phyloP scores from a whole-genome alignment of 805 yeast species.

The Trichomonascus vanleenenianus region DNA sequence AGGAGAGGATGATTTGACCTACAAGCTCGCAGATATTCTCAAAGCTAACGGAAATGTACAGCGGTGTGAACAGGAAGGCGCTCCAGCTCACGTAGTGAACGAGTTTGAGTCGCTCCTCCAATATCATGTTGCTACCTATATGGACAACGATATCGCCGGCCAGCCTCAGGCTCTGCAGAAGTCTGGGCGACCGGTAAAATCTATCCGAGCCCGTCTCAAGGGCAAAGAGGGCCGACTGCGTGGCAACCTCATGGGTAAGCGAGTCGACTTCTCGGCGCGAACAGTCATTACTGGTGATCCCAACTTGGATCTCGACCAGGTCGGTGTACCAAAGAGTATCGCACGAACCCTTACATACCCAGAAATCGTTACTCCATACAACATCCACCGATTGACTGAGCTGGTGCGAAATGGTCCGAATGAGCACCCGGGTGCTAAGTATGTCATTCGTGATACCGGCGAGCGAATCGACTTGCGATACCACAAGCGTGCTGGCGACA shows the following conservation, averaged over 20 bases:
- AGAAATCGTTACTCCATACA: constrained; percentile 95
- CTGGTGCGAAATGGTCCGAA: constrained; percentile 96
- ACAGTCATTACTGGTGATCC: constrained; percentile 99
- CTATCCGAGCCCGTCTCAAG: constrained; percentile 98
- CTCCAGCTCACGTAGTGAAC: constrained; percentile 95
- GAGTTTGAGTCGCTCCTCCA: constrained; percentile 94
- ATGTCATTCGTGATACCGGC: constrained; percentile 96
- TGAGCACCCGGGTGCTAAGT: constrained; percentile 99
- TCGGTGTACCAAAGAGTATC: constrained; percentile 96
- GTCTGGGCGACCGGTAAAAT: constrained; percentile 97
- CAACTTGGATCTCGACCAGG: constrained; percentile 93
- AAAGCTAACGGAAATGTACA: constrained; percentile 98
- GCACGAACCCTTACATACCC: constrained; percentile 95
- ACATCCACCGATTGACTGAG: constrained; percentile 87
- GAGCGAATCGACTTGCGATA: constrained; percentile 96
- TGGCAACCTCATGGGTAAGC: constrained; percentile 98
- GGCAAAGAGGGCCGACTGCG: constrained; percentile 99
- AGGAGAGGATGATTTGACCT: constrained; percentile 98
- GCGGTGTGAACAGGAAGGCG: constrained; percentile 95
- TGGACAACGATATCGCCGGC: constrained; percentile 99
- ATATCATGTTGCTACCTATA: constrained; percentile 97
- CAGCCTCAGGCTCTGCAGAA: constrained; percentile 99
- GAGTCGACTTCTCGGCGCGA: constrained; percentile 98
- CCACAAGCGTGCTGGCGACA: constrained; percentile 97
- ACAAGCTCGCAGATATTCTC: constrained; percentile 90